Evolutionary conservation across 148 eudicot genomes (phyloP).

Genomic region (Vaccinium corymbosum): DNA sequence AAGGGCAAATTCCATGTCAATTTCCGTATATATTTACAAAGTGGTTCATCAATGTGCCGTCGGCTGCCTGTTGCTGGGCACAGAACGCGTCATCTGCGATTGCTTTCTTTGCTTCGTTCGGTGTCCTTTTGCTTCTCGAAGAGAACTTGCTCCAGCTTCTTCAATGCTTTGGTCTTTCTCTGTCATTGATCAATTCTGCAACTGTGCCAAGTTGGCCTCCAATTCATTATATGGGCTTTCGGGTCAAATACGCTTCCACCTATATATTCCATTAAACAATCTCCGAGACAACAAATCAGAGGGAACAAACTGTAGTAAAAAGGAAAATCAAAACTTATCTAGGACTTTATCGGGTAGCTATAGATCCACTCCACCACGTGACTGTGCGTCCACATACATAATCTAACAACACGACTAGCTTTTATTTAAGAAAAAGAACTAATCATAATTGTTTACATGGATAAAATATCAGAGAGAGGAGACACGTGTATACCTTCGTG

Average conservation of each 20-base stretch:
- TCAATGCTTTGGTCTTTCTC: not conserved
- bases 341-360: not conserved
- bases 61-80: too few relatives aligned
- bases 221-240: not conserved
- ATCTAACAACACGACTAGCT: not conserved
- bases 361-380: not conserved
- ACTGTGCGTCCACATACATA: not conserved
- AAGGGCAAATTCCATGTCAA: not conserved
- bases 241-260: not conserved
- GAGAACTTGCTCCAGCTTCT: too few relatives aligned
- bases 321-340: not conserved
- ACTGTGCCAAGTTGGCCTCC: not conserved
- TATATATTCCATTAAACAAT: not conserved
- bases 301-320: not conserved
- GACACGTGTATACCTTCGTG: not conserved
- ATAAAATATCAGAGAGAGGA: not conserved
- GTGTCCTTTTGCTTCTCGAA: too few relatives aligned
- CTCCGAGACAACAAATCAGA: not conserved
- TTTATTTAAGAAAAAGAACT: not conserved
- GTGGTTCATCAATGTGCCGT: not conserved
- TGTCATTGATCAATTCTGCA: not conserved
- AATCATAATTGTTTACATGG: not conserved
- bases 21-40: not conserved
- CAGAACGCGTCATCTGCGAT: too few relatives aligned
- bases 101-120: too few relatives aligned